These are phyloP conservation scores for Alternaria sp. DNA, from an alignment of 2,329 filamentous ascomycete genomes.

Conservation along the genomic window DNA sequence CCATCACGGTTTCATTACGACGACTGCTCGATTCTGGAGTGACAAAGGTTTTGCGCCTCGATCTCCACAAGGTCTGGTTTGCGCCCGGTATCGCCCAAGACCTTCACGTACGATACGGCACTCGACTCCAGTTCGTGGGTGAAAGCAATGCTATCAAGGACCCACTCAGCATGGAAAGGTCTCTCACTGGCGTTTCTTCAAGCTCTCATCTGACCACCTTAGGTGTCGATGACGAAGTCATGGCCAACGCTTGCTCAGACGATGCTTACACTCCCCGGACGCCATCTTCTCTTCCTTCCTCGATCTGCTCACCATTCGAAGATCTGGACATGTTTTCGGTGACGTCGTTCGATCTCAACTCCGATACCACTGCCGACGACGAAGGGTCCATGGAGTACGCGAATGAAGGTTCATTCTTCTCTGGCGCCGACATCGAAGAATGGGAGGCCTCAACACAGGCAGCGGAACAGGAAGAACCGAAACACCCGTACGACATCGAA, in stretches of 20 bases:
- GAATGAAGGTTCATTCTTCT: constrained; percentile 16
- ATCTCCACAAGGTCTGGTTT: constrained; percentile 19
- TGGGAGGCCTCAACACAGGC: constrained; percentile 10
- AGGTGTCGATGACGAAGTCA: constrained; percentile 10
- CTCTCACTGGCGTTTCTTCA: constrained; percentile 7
- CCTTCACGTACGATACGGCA: constrained; percentile 7
- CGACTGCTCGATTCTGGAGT: constrained; percentile 13
- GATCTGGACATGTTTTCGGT: constrained; percentile 22
- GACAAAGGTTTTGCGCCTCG: constrained; percentile 10
- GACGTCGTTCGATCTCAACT: constrained; percentile 5
- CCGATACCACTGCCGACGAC: neutral
- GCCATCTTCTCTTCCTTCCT: constrained; percentile 12
- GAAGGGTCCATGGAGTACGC: neutral
- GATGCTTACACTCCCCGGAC: neutral
- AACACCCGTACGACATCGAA: neutral
- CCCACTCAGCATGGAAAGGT: neutral
- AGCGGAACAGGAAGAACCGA: neutral
- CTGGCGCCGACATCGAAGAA: constrained; percentile 15
- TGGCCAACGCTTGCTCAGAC: neutral
- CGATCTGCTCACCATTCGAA: constrained; percentile 13
- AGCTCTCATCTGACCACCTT: constrained; percentile 12
- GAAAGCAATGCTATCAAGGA: neutral
- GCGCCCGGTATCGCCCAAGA: constrained; percentile 12
- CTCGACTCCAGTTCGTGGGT: constrained; percentile 10
- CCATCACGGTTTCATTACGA: constrained; percentile 19